Base-by-base conservation (phyloP, 2,329 filamentous ascomycete species). In the Scedosporium boydii region DNA sequence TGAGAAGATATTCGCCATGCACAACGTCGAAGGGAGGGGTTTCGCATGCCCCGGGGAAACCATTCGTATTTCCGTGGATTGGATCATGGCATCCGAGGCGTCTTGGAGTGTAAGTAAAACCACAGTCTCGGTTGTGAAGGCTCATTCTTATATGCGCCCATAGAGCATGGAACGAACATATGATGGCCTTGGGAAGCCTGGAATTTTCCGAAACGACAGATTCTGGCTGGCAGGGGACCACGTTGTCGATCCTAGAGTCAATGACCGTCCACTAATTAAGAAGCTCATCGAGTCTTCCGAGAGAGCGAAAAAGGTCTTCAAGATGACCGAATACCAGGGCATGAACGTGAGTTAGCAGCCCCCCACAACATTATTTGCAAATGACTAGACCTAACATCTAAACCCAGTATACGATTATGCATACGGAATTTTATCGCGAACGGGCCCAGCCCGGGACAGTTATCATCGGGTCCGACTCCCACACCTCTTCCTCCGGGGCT, bases 151-250 rank as follows among this genome's bases (percentile, higher is more conserved):
- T 34, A 34, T 34, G n/a, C n/a, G n/a, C n/a, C n/a, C n/a, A n/a
- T 3, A 46, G 44, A 71, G 73, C 48, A 80, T 80, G 77, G 70
- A 74, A 38, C 67, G 67, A 46, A 76, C 73, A 3, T 77, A 78
- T 65, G 68, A 76, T 4, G 60, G 68, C 3, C 66, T 81, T 6
- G 75, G 76, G 3, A 65, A 68, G 12, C 76, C 77, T 0, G 72
- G 74, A 3, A 76, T 79, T n/a, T 80, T 74, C 63, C 76, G 79
- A 7, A 82, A 80, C 60, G 78, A 81, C 64, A 69, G 79, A 0
- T 75, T 82, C 65, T 81, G 79, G 79, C 71, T 82, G 5, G 78
- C 78, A 0, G 75, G 75, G 1, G 80, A 81, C 65, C 78, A 81
- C 64, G 72, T 76, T 3, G 77, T 80, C 3, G 77, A 81, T 60